Percentiles rank a stretch among this genome's conserved stretches.
These are phyloP conservation scores for Neoboletus brunneissimus DNA, from an alignment of 768 basidiomycete species.

Conservation along the genomic window DNA sequence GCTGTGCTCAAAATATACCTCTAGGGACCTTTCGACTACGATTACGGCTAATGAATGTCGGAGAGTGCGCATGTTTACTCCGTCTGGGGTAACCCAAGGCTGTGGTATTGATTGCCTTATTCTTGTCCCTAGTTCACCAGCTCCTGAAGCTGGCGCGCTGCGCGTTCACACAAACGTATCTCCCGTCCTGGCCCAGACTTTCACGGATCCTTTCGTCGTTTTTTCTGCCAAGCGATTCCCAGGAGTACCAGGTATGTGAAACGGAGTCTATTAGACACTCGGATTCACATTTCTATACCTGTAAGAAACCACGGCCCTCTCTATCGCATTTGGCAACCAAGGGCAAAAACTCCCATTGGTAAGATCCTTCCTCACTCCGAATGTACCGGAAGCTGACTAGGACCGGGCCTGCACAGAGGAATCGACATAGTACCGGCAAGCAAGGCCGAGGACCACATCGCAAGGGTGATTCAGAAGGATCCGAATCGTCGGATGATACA, in stretches of 20 bases:
- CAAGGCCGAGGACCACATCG: slow-evolving; percentile 53
- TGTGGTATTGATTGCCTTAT: slow-evolving; percentile 21
- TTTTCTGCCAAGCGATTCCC: slow-evolving; percentile 94
- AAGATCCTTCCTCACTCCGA: slow-evolving; percentile 34
- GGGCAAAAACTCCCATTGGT: slow-evolving; percentile 88
- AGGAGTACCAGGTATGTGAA: slow-evolving; percentile 76
- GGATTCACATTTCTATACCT: slow-evolving; percentile 21
- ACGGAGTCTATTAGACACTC: slow-evolving; percentile 10
- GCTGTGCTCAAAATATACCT: slow-evolving; percentile 15
- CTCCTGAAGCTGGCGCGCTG: slow-evolving; percentile 64
- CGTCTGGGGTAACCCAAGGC: slow-evolving; percentile 14
- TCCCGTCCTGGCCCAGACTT: slow-evolving; percentile 79
- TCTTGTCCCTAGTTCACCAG: slow-evolving; percentile 54
- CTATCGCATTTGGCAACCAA: slow-evolving; percentile 86
- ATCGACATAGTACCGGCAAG: slow-evolving; percentile 74
- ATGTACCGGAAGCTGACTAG: slow-evolving; percentile 20
- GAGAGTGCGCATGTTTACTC: slow-evolving; percentile 63
- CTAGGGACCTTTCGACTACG: slow-evolving; percentile 82
- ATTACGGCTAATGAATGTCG: slow-evolving; percentile 86
- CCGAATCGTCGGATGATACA: slow-evolving; percentile 65
- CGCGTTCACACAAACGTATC: slow-evolving; percentile 67
- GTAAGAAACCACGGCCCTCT: slow-evolving; percentile 82
- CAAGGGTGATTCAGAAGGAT: slow-evolving; percentile 57
- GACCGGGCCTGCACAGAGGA: slow-evolving; percentile 51
- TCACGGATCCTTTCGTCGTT: slow-evolving; percentile 81